A percentile compares a stretch with the other conserved stretches of the same genome.
phyloP scores from a whole-genome alignment of 1,284 basidiomycete species.

The Xerocomus alliaceus region DNA sequence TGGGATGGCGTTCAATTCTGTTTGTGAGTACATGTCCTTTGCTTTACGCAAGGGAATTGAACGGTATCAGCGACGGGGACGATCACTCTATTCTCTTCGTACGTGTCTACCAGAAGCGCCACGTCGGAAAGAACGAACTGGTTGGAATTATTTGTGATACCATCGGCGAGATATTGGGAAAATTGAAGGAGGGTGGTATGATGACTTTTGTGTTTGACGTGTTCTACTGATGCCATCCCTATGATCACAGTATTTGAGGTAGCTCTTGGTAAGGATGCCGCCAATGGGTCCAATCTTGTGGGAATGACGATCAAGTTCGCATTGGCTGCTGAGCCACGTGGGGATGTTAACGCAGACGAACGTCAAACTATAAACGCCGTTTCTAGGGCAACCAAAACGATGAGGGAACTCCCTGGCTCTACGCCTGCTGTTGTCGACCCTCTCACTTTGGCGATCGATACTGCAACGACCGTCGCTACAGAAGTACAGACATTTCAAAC shows the following conservation, averaged over 20 bases:
- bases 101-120: background rate
- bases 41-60: background rate
- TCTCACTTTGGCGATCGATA: background rate
- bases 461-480: background rate
- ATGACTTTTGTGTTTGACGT: background rate
- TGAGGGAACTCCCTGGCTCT: background rate
- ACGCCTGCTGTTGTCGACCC: background rate
- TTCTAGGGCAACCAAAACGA: background rate
- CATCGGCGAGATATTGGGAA: background rate
- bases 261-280: background rate
- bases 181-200: background rate
- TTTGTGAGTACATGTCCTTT: background rate
- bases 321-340: background rate
- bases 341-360: background rate
- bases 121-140: background rate
- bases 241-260: constrained; percentile 1
- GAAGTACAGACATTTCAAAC: background rate
- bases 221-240: background rate
- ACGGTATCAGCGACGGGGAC: background rate
- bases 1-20: background rate
- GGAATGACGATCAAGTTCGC: background rate
- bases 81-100: background rate
- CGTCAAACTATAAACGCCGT: background rate
- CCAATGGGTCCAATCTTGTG: background rate
- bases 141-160: background rate